A percentile compares a stretch with the other conserved stretches of the same genome.
These are phyloP conservation scores for Tuber melanosporum DNA, from an alignment of 495 filamentous ascomycete genomes.

Conservation along the genomic window DNA sequence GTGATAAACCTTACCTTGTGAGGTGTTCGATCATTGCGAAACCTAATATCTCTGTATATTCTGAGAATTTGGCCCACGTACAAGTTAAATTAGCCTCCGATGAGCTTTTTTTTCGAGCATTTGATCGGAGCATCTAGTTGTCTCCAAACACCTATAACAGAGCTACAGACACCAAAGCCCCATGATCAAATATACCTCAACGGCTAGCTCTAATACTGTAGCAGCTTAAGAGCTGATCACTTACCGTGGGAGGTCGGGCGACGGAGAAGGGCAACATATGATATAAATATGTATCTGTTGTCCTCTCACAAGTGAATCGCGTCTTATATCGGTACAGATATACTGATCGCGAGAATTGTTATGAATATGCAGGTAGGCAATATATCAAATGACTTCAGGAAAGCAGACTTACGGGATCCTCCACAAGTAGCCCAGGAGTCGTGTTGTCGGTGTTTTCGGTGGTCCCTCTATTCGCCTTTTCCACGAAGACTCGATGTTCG, in stretches of 20 bases:
- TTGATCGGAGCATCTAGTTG: not conserved
- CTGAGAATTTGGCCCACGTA: slow-evolving; percentile 20
- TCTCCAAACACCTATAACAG: not conserved
- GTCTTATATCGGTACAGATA: not conserved
- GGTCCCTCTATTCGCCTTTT: slow-evolving; percentile 25
- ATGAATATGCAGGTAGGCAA: not conserved
- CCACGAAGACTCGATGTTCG: slow-evolving; percentile 38
- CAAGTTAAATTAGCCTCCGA: not conserved
- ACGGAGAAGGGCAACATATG: not conserved
- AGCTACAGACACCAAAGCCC: not conserved
- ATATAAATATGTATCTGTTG: not conserved
- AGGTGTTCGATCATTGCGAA: slow-evolving; percentile 40
- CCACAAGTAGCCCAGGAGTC: slow-evolving; percentile 33
- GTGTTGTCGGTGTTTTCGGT: slow-evolving; percentile 31
- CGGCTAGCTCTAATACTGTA: not conserved
- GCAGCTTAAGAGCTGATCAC: not conserved
- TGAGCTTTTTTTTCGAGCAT: not conserved
- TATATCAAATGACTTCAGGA: not conserved
- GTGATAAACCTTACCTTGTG: slow-evolving; percentile 30
- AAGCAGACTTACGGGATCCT: slow-evolving; percentile 33
- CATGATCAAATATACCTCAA: not conserved
- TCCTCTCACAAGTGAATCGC: not conserved
- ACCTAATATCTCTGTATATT: slow-evolving; percentile 36
- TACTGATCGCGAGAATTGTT: not conserved
- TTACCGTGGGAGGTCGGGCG: not conserved